Base-by-base conservation (phyloP, 441 rosid species). In the Mallotus japonicus region DNA sequence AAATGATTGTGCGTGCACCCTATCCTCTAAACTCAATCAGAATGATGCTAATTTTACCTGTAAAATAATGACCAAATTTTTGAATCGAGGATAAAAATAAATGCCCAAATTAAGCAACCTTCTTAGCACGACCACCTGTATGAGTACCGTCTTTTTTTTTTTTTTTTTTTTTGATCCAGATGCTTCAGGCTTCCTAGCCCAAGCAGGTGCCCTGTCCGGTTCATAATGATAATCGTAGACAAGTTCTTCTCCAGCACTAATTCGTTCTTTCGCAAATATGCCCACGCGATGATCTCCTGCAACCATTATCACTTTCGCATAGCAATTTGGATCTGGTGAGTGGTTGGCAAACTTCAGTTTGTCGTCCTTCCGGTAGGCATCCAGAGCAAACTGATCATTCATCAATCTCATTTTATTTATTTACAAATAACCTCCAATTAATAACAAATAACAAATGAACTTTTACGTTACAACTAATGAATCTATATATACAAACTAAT, bases 321-420 rank as follows among this genome's bases (percentile, higher is more conserved):
- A 95, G 84, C 98, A 93, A 74, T 93, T 95, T 59, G 98, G 99
- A 69, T 90, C 97, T 1, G 99, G 99, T 53, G 98, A 86, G 78
- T 95, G 99, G 82, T 95, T 93, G 62, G 99, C 98, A 56, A 93
- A 95, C 84, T 93, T 95, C 81, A 93, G 80, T 76, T 95, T 95
- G 87, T 95, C 98, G 59, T 98, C 99, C 82, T 95, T 95, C 44
- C 99, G 87, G 73, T 88, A 95, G 70, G 99, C 98, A 86, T 93
- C 99, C 58, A 95, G 92, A 78, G 91, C 98, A 87, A 91, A 93
- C 99, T 95, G 90, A n/a, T n/a, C n/a, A n/a, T n/a, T n/a, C n/a
- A n/a, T n/a, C n/a, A n/a, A n/a, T n/a, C n/a, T n/a, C n/a, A n/a
- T n/a, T n/a, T n/a, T n/a, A n/a, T n/a, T n/a, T n/a, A n/a, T n/a